Percentiles rank a stretch among this genome's conserved stretches.
Evolutionary conservation across 305 asterid species (phyloP).

Genomic region (Plantago coronopus): DNA sequence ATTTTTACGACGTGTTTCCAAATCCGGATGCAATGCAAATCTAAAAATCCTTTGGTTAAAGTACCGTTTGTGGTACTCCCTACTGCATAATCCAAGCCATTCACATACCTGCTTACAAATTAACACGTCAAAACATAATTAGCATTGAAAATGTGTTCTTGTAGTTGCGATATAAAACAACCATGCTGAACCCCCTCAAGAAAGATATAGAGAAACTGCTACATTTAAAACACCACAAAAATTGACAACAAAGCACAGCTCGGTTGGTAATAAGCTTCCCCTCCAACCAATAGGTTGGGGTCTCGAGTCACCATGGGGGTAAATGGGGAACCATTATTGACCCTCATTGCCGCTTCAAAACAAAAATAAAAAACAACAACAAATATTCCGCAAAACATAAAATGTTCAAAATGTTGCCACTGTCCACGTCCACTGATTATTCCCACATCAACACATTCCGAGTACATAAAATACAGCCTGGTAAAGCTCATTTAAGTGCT

Average conservation of each 20-base stretch:
- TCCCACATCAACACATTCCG: too few relatives aligned
- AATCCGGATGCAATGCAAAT: constrained; percentile 63
- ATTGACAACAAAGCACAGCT: too few relatives aligned
- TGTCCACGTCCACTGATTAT: constrained; percentile 10
- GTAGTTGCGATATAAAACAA: constrained; percentile 1
- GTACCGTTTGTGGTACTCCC: constrained; percentile 68
- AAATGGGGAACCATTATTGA: too few relatives aligned
- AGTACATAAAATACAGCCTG: neutral
- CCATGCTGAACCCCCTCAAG: too few relatives aligned
- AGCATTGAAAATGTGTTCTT: constrained; percentile 10
- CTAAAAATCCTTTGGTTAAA: constrained; percentile 51
- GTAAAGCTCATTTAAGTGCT: neutral
- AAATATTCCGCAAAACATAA: too few relatives aligned
- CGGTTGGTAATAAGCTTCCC: too few relatives aligned
- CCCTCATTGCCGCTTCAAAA: too few relatives aligned
- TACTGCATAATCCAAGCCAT: constrained; percentile 74
- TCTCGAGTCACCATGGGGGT: too few relatives aligned
- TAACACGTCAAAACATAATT: constrained; percentile 18
- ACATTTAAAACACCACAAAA: neutral
- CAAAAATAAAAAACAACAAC: too few relatives aligned
- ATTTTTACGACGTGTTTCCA: constrained; percentile 57
- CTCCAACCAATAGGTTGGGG: too few relatives aligned
- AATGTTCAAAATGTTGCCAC: neutral
- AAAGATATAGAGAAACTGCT: neutral
- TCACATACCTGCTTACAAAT: constrained; percentile 52